Evolutionary conservation across 768 basidiomycete species (phyloP).

Genomic region (Clathrus columnatus): DNA sequence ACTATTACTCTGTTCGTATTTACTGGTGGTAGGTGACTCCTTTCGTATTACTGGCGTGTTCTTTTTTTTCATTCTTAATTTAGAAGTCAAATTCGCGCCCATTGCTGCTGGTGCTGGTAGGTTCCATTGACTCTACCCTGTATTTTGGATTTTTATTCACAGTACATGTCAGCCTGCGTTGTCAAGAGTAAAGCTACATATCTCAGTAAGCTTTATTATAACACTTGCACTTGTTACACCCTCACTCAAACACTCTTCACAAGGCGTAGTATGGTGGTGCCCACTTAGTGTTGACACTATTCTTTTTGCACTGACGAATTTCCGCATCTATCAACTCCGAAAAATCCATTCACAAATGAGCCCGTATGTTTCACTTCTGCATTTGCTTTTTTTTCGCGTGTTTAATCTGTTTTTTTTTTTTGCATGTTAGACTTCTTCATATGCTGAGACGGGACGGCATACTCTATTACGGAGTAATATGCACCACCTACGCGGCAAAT

Average conservation of each 20-base stretch:
- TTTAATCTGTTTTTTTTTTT: too few species aligned
- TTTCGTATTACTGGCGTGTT: too few species aligned
- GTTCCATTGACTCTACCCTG: neutral
- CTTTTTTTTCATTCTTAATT: too few species aligned
- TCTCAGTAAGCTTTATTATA: neutral
- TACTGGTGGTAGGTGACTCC: neutral
- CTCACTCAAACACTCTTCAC: neutral
- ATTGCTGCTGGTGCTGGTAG: neutral
- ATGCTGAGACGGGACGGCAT: neutral
- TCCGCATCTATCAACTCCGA: neutral
- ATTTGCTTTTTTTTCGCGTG: too few species aligned
- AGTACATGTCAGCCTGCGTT: neutral
- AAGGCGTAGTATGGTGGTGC: neutral
- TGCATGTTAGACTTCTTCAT: too few species aligned
- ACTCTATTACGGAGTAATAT: neutral
- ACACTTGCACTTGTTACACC: neutral
- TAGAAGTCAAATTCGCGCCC: neutral
- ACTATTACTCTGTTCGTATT: neutral
- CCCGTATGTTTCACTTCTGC: slow-evolving; percentile 1
- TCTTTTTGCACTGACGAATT: neutral
- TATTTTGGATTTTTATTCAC: neutral
- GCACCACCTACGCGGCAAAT: neutral
- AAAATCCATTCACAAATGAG: neutral
- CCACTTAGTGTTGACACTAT: slow-evolving; percentile 1
- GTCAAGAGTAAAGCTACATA: neutral